Evolutionary conservation across 768 basidiomycete species (phyloP), one percentile per base, ranked within the genome.

Genomic region (Naganishia vaughanmartiniae): DNA sequence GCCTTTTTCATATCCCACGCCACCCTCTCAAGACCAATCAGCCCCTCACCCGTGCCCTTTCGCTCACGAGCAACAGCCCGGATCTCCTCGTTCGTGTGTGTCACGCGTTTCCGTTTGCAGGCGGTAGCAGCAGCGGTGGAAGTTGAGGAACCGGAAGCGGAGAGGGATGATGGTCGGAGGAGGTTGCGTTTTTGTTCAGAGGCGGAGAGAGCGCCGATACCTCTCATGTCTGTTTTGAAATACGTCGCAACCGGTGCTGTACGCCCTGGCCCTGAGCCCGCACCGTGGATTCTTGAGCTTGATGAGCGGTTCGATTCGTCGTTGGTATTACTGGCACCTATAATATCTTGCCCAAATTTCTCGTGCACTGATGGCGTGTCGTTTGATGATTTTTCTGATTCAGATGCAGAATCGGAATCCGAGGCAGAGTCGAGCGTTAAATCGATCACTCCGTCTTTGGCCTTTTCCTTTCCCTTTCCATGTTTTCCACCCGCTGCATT

Each of bases 171-270:
- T 12, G 54, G 31, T 0, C 54, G 66, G 53, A 55, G 31, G 6
- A 58, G 21, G 11, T 34, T 26, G 14, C 39, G 55, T 17, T 30
- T 56, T 28, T 31, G 51, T 14, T 63, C 60, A 1, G 60, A 5
- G 3, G 42, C 39, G 6, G 58, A 51, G 51, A 42, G 12, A 33
- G 68, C 67, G 9, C 71, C 71, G 57, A 72, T 69, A 26, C 71
- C 71, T 30, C 45, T 24, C 19, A 65, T 54, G 42, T 72, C 66
- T 4, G 58, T 54, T 36, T 72, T 72, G 9, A 72, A 54, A 36
- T 67, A 67, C 5, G 71, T 72, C 15, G 71, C 67, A 2, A 72
- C 54, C 1, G 71, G 71, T 15, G 71, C 71, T 12, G 57, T 54
- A 30, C 71, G 46, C 30, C 71, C 71, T 6, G 67, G n/a, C 19